Base-by-base conservation (phyloP, 2,329 filamentous ascomycete genomes). In the Trichoderma endophyticum region DNA sequence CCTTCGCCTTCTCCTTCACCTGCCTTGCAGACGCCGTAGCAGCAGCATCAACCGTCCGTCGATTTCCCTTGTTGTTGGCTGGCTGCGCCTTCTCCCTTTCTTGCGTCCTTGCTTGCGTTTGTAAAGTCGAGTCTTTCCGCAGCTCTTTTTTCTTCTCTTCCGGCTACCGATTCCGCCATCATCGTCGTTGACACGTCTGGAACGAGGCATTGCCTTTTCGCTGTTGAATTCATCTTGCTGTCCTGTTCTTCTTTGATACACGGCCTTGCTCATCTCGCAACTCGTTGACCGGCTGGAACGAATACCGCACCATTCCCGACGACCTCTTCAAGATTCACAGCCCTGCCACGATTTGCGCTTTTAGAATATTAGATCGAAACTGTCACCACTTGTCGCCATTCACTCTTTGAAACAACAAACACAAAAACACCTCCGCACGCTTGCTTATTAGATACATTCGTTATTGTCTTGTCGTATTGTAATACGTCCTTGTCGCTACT, bases 111-210 rank as follows among this genome's bases (percentile, higher is more conserved):
- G 56, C 65, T 48, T 72, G 67, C 36, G 36, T 61, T 69, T 73
- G 70, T 54, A 61, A 34, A 61, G 39, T 69, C 57, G 66, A 69
- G 57, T 70, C 67, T 43, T 70, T 43, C 30, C 57, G 57, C 67
- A 54, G 57, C 56, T 62, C 56, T 70, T 62, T 51, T 54, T 39
- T 36, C 39, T 36, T 70, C 59, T 57, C 60, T 43, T 43, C 51
- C 21, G 48, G 62, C 36, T 43, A 68, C 71, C 76, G 60, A 79
- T 77, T 79, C 78, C 75, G 79, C 78, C 48, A 65, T 75, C 72
- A 74, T 78, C 77, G 74, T 77, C 74, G 62, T 76, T 59, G 70
- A 65, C 30, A 74, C 78, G 78, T 79, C 78, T 79, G 78, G 78
- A 73, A 79, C 78, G 78, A 80, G n/a, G 74, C n/a, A 54, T 75